Evolutionary conservation across 2,329 filamentous ascomycete species (phyloP).

Genomic region (Xylariomycetidae sp.): DNA sequence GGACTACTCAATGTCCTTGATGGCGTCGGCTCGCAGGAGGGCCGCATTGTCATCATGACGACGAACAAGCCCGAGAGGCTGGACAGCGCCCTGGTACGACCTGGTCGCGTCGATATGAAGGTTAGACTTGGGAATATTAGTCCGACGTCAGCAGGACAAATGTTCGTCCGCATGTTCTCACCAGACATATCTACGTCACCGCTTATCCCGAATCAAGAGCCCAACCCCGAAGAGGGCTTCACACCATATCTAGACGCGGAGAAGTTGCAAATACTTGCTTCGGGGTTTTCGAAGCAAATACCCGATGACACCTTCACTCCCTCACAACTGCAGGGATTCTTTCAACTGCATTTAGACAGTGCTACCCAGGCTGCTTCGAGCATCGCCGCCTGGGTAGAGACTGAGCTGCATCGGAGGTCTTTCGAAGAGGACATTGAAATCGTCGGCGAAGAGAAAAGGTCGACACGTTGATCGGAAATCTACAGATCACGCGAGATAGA

Average conservation of each 20-base stretch:
- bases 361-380: slow-evolving; percentile 22
- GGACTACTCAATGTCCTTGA: slow-evolving; percentile 59
- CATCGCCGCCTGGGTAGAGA: slow-evolving; percentile 24
- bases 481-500: slow-evolving; percentile 1
- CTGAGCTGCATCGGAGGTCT: slow-evolving; percentile 16
- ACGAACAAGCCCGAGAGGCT: slow-evolving; percentile 57
- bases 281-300: slow-evolving; percentile 23
- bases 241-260: slow-evolving; percentile 2
- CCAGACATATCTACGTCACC: slow-evolving; percentile 11
- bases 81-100: slow-evolving; percentile 52
- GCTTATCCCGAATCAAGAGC: not conserved
- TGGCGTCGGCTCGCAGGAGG: slow-evolving; percentile 58
- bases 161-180: slow-evolving; percentile 31
- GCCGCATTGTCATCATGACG: slow-evolving; percentile 61
- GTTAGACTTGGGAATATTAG: slow-evolving; percentile 37
- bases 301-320: slow-evolving; percentile 29
- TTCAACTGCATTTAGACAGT: slow-evolving; percentile 27
- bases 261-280: slow-evolving; percentile 17
- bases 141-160: slow-evolving; percentile 26
- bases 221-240: slow-evolving; percentile 1
- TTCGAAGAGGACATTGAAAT: slow-evolving; percentile 25
- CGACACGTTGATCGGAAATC: not conserved
- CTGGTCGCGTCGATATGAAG: slow-evolving; percentile 56
- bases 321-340: slow-evolving; percentile 31
- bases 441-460: slow-evolving; percentile 16